phyloP scores from a whole-genome alignment of 2,329 filamentous ascomycete genomes.

The Penicillium sp. region DNA sequence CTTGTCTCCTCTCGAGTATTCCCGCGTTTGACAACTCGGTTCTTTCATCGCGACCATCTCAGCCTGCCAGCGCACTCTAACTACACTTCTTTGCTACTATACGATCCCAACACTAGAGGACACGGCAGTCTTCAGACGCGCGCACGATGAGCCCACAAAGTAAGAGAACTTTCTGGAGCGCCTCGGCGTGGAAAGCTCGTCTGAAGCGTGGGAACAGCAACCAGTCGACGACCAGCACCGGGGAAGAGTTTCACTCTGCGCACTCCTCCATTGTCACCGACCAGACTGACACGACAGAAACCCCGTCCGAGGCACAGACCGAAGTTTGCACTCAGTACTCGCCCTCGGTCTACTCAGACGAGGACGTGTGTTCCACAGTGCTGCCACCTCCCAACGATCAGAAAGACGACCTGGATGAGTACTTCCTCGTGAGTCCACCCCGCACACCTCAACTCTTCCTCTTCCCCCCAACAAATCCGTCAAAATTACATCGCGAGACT shows the following conservation, averaged over 20 bases:
- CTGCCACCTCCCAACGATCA: not conserved
- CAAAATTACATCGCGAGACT: not conserved
- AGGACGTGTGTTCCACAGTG: not conserved
- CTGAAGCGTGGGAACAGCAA: not conserved
- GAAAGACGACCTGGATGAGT: not conserved
- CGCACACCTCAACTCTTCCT: not conserved
- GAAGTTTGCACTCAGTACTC: slow-evolving; percentile 9
- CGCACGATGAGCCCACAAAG: not conserved
- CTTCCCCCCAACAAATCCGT: not conserved
- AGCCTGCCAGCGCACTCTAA: not conserved
- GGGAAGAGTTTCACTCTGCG: not conserved
- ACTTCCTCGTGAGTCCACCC: not conserved
- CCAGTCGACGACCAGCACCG: not conserved
- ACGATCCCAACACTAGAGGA: not conserved
- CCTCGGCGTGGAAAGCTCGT: slow-evolving; percentile 1
- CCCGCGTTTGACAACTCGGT: not conserved
- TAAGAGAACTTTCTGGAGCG: not conserved
- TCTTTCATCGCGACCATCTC: not conserved
- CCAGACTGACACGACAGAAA: not conserved
- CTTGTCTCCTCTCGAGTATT: not conserved
- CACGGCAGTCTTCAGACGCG: not conserved
- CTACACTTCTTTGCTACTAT: not conserved
- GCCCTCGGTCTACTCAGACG: slow-evolving; percentile 1
- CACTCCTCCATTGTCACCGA: not conserved
- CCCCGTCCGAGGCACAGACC: not conserved